Conservation (phyloP, 179 eudicot genomes). For the Corrigiola litoralis region DNA sequence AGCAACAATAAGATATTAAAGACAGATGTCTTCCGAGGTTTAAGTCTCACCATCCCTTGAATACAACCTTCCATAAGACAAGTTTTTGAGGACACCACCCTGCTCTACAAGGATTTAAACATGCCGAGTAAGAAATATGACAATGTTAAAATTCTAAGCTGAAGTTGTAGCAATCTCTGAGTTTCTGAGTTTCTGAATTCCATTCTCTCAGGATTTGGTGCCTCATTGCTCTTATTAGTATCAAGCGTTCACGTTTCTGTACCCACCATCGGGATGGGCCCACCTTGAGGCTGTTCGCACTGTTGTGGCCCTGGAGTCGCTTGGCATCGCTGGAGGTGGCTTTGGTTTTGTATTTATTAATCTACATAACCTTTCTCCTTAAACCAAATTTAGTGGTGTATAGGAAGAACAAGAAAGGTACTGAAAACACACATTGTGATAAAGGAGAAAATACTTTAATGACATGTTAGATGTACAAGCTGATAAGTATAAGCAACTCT, state of each 20-base stretch:
- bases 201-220: conserved; percentile 26
- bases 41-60: too few species aligned
- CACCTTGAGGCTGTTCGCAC: conserved; percentile 33
- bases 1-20: too few species aligned
- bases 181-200: conserved; percentile 31
- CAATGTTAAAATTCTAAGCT: conserved; percentile 14
- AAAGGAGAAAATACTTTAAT: too few species aligned
- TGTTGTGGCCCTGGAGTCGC: conserved; percentile 43
- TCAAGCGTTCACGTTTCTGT: conserved; percentile 18
- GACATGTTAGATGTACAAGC: too few species aligned
- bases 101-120: too few species aligned
- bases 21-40: too few species aligned
- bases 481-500: too few species aligned
- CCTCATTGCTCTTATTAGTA: conserved; percentile 19
- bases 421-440: too few species aligned
- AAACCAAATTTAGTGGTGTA: too few species aligned
- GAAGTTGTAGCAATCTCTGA: conserved; percentile 23
- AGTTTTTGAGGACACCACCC: too few species aligned
- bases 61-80: too few species aligned
- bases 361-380: conserved; percentile 73
- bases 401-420: too few species aligned
- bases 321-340: conserved; percentile 60
- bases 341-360: conserved; percentile 73
- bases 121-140: not conserved
- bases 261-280: conserved; percentile 31